Conservation (phyloP, 176 grass and related monocot species). For the Cymbopogon citratus region DNA sequence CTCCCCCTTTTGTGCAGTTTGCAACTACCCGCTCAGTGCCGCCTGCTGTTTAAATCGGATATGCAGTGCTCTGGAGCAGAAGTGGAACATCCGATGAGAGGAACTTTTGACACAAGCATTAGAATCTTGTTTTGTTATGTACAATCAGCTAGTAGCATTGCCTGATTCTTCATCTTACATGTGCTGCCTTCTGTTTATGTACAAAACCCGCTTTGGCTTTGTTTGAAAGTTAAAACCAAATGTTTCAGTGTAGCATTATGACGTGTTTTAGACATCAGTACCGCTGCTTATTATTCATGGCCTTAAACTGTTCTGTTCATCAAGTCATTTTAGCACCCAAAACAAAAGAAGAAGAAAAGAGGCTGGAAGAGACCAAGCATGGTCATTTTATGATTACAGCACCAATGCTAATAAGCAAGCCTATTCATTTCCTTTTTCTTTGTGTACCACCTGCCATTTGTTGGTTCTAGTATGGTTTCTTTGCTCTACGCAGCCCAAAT, state of each 20-base stretch:
- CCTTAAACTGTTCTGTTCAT: background rate
- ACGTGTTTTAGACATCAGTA: background rate
- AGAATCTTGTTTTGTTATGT: background rate
- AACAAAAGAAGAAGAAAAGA: too few relatives aligned
- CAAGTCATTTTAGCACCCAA: too few relatives aligned
- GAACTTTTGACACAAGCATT: background rate
- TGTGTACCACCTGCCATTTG: background rate
- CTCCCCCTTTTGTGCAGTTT: conserved; percentile 55
- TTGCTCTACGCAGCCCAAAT: background rate
- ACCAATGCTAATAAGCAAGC: too few relatives aligned
- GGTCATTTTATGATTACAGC: too few relatives aligned
- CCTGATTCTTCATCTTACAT: background rate
- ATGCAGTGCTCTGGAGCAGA: conserved; percentile 82
- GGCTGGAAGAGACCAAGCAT: too few relatives aligned
- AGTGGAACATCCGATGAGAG: conserved; percentile 80
- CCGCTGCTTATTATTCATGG: background rate
- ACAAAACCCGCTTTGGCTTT: background rate
- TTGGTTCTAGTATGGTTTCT: background rate
- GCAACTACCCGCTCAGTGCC: conserved; percentile 82
- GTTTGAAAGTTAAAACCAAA: background rate
- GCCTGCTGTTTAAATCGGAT: conserved; percentile 95
- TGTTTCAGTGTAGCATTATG: background rate
- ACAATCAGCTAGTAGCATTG: background rate
- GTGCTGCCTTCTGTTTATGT: background rate
- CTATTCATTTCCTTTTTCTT: background rate